Conservation (phyloP, 164 flowering plant species). For the Kingdonia uniflora region DNA sequence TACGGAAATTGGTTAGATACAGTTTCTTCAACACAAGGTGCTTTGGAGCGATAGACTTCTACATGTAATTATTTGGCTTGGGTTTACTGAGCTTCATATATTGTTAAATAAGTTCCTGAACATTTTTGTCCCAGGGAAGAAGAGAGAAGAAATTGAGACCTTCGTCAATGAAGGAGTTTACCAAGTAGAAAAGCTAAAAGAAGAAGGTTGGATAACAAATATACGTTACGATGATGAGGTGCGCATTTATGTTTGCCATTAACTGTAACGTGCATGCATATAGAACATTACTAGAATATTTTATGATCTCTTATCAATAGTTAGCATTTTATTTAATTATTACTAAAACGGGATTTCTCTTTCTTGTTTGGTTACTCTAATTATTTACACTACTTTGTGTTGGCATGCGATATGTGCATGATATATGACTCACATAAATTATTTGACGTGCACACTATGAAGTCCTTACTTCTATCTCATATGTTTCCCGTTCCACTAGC, state of each 20-base stretch:
- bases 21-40: slow-evolving; percentile 58
- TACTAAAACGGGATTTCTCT: no score
- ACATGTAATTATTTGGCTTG: slow-evolving; percentile 5
- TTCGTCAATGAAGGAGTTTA: slow-evolving; percentile 82
- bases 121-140: slow-evolving; percentile 48
- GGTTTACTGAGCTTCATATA: not conserved
- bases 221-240: slow-evolving; percentile 90
- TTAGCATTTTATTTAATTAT: no score
- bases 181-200: slow-evolving; percentile 68
- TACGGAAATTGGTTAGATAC: slow-evolving; percentile 78
- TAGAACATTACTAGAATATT: not conserved
- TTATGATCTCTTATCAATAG: no score
- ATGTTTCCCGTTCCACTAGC: no score
- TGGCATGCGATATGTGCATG: no score
- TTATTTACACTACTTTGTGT: no score
- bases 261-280: not conserved
- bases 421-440: no score
- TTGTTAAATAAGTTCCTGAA: not conserved
- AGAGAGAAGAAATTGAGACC: slow-evolving; percentile 57
- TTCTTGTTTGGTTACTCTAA: no score
- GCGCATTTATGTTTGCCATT: slow-evolving; percentile 4
- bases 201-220: slow-evolving; percentile 71
- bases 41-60: slow-evolving; percentile 2
- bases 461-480: no score
- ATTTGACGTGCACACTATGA: no score